Evolutionary conservation across 768 basidiomycete species (phyloP), one percentile per base, ranked within the genome.

Genomic region (Tricholoma sp.): DNA sequence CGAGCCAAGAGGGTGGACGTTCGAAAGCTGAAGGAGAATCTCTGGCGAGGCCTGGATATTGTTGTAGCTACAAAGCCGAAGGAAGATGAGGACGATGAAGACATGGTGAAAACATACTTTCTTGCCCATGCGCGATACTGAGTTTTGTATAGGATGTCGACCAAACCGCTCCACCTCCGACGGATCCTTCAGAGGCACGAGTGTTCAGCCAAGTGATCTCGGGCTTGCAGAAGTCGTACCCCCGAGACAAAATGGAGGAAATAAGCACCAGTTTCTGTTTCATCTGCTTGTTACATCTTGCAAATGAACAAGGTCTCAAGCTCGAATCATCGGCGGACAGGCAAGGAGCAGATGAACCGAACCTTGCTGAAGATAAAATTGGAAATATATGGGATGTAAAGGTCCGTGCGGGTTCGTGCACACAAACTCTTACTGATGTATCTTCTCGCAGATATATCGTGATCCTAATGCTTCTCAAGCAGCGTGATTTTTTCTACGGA

Each of bases 181-280:
- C 89, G 1, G 82, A 89, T 63, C 84, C 88, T 1, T 65, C 71
- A 0, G 89, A 91, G 55, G 79, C 80, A 8, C 79, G 88, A 13
- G 78, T 81, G 53, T 94, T 94, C 69, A 83, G 83, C 55, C 80
- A 84, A 54, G 94, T 98, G 60, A 91, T 98, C 61, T 80, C 85
- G 1, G 85, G 85, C 15, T 79, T 99, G 33, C 85, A 90, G 61
- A 79, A 74, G 52, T 83, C 88, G 6, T 98, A 98, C 70, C 94
- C 96, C 0, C 74, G 75, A 57, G 95, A 98, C 42, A 98, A 96
- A 76, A 90, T 98, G 88, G 89, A 89, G 39, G 97, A 99, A 61
- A 97, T 98, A 67, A 97, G 94, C 69, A 98, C 97, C 13, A 96
- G 93, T 61, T 98, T 96, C 84, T 98, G 96, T 70, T 99, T 98